Conservation (phyloP, 371 early-diverging fungal genomes). For the Mucor lusitanicus region DNA sequence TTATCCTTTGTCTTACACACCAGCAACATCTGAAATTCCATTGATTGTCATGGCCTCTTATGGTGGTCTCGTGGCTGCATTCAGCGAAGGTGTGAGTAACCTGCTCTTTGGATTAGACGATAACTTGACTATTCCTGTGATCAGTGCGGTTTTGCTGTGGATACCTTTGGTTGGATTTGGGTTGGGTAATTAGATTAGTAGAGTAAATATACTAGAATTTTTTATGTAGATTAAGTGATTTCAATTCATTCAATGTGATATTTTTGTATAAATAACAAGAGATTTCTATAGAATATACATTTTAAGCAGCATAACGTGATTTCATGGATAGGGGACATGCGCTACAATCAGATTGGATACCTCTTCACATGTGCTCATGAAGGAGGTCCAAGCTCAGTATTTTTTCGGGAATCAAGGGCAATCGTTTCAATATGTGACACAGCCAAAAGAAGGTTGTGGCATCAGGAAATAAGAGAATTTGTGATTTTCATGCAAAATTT, state of each 20-base stretch:
- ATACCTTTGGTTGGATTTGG: conserved; percentile 29
- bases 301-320: neutral
- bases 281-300: neutral
- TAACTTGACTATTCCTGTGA: conserved; percentile 50
- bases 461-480: neutral
- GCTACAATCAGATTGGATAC: too few species aligned
- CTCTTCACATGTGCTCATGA: too few species aligned
- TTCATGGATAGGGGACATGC: too few species aligned
- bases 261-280: neutral
- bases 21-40: conserved; percentile 13
- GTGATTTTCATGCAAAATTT: neutral
- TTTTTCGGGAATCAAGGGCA: too few species aligned
- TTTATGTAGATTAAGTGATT: neutral
- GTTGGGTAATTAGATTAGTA: conserved; percentile 8
- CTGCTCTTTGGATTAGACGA: conserved; percentile 40
- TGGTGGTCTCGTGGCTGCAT: conserved; percentile 50
- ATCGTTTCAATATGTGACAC: neutral
- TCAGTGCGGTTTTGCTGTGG: conserved; percentile 47
- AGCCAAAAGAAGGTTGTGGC: neutral
- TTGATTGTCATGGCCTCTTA: conserved; percentile 31
- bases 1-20: conserved; percentile 26
- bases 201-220: neutral
- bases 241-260: neutral
- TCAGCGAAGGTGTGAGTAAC: conserved; percentile 48
- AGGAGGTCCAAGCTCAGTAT: too few species aligned